Conservation (phyloP, 495 filamentous ascomycete species). For the Podospora sp. region DNA sequence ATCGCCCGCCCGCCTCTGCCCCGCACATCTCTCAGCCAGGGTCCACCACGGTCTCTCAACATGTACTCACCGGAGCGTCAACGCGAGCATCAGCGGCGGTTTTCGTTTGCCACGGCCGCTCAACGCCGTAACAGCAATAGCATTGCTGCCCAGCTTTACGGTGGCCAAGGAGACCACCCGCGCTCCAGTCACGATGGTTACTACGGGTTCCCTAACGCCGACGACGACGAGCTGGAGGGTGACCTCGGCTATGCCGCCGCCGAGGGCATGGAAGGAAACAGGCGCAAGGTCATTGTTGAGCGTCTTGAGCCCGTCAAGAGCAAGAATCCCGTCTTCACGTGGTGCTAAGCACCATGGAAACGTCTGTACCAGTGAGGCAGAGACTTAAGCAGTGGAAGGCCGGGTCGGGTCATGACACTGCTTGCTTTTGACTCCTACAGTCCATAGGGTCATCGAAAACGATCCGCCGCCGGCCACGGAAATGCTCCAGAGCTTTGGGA, state of each 20-base stretch:
- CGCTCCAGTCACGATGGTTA: conserved; percentile 60
- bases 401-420: no score
- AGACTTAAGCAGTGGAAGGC: no score
- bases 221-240: conserved; percentile 64
- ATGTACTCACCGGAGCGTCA: conserved; percentile 48
- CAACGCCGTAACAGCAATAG: conserved; percentile 41
- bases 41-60: conserved; percentile 41
- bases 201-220: conserved; percentile 51
- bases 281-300: conserved; percentile 94
- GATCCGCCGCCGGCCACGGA: no score
- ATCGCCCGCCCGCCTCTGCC: conserved; percentile 23
- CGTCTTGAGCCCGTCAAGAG: conserved; percentile 91
- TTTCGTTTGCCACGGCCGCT: conserved; percentile 44
- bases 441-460: background rate
- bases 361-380: background rate
- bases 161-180: conserved; percentile 31
- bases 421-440: background rate
- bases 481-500: no score
- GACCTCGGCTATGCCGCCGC: conserved; percentile 94
- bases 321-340: conserved; percentile 94
- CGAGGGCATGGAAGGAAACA: conserved; percentile 86
- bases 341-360: conserved; percentile 66
- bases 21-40: conserved; percentile 35
- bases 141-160: conserved; percentile 50
- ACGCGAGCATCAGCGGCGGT: conserved; percentile 39